phyloP scores from a whole-genome alignment of 2,329 filamentous ascomycete species.

The Pseudogymnoascus sp. region DNA sequence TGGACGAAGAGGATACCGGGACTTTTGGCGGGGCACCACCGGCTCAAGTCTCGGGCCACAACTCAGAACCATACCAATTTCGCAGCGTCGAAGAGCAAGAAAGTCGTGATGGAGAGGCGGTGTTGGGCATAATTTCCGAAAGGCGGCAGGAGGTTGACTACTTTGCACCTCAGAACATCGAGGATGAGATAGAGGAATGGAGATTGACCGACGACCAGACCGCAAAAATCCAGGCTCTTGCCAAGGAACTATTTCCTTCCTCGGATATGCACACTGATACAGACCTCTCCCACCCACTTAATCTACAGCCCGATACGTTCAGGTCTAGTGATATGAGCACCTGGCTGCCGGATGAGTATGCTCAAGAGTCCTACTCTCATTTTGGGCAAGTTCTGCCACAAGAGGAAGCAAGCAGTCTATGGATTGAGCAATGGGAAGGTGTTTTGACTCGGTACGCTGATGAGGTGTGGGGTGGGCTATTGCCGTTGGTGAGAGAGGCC shows the following conservation, averaged over 20 bases:
- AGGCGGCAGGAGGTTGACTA: constrained; percentile 19
- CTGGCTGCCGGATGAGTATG: constrained; percentile 19
- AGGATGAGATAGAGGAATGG: constrained; percentile 24
- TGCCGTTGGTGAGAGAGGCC: constrained; percentile 47
- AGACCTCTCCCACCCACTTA: constrained; percentile 17
- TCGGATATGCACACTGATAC: constrained; percentile 15
- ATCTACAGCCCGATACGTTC: constrained; percentile 17
- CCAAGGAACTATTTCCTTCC: constrained; percentile 19
- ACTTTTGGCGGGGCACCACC: not conserved
- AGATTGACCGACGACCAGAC: constrained; percentile 22
- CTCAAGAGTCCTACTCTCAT: constrained; percentile 13
- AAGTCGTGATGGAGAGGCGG: constrained; percentile 32
- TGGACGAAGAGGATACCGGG: not conserved
- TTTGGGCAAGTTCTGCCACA: constrained; percentile 8
- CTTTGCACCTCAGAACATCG: constrained; percentile 16
- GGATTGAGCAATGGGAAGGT: constrained; percentile 47
- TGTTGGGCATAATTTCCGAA: constrained; percentile 32
- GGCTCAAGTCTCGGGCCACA: not conserved
- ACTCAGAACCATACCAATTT: not conserved
- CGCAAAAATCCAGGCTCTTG: constrained; percentile 19
- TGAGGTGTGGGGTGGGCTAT: constrained; percentile 60
- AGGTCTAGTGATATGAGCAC: constrained; percentile 5
- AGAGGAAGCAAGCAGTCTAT: constrained; percentile 27
- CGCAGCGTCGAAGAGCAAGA: constrained; percentile 20
- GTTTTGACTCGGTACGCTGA: constrained; percentile 51